phyloP scores from a whole-genome alignment of 208 protist species.

The Leishmania mexicana region DNA sequence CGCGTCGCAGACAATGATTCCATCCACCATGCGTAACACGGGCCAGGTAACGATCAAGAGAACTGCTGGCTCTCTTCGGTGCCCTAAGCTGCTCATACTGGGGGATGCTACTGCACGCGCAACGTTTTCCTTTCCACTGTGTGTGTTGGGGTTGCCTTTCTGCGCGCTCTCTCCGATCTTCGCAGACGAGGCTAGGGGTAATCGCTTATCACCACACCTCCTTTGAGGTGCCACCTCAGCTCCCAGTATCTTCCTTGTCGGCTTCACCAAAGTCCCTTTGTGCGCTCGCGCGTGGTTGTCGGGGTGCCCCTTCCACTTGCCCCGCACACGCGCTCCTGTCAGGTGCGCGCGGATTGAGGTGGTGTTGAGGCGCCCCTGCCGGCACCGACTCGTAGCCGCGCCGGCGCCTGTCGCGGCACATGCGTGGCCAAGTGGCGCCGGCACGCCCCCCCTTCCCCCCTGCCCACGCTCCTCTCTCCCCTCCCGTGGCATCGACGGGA shows the following conservation, averaged over 20 bases:
- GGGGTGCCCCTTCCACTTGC: not conserved
- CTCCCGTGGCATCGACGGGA: not conserved
- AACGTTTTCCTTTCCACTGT: not conserved
- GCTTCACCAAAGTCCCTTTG: not conserved
- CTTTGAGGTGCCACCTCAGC: not conserved
- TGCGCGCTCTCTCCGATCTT: not conserved
- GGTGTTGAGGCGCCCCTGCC: not conserved
- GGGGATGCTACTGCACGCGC: not conserved
- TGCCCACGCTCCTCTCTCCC: too few species aligned
- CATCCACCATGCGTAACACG: not conserved
- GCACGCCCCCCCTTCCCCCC: not conserved
- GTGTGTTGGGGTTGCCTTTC: not conserved
- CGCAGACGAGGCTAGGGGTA: not conserved
- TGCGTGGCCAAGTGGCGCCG: not conserved
- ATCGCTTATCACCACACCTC: not conserved
- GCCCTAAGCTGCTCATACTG: not conserved
- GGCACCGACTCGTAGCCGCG: not conserved
- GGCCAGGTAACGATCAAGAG: not conserved
- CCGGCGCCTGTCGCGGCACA: not conserved
- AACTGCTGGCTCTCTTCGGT: not conserved
- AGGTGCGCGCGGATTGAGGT: not conserved
- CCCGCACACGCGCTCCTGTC: not conserved
- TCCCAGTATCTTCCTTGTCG: not conserved
- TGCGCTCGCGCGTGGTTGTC: not conserved
- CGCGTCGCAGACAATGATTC: conserved; percentile 8